Evolutionary conservation across 345 rosid species (phyloP).

Genomic region (Balakata baccata): DNA sequence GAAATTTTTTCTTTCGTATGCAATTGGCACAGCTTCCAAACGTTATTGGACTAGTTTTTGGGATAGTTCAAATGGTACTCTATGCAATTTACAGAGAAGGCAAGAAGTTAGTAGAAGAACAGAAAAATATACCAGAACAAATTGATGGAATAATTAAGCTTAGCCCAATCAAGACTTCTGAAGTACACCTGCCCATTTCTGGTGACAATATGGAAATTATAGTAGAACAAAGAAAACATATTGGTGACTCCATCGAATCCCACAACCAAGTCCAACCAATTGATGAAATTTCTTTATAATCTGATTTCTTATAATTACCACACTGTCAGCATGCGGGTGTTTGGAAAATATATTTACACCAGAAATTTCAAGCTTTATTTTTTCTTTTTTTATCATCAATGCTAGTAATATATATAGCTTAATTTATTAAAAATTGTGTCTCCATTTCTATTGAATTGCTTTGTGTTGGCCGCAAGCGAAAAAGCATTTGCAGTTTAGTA

Average conservation of each 20-base stretch:
- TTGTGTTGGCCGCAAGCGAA: neutral
- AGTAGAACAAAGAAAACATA: neutral
- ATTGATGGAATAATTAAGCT: neutral
- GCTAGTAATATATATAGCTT: neutral
- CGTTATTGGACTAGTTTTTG: constrained; percentile 36
- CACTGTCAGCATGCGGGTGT: neutral
- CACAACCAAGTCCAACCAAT: neutral
- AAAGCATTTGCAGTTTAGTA: neutral
- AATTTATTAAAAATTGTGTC: too few relatives aligned
- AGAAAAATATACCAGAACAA: neutral
- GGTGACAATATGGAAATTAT: neutral
- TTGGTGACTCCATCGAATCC: neutral
- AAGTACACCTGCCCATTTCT: neutral
- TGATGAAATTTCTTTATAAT: neutral
- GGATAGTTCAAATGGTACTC: constrained; percentile 38
- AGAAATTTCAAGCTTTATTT: neutral
- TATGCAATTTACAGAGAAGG: constrained; percentile 29
- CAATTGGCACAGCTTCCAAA: constrained; percentile 34
- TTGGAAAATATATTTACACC: neutral
- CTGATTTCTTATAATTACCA: neutral
- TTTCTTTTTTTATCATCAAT: neutral
- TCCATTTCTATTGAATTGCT: too few relatives aligned
- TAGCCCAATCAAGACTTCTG: neutral
- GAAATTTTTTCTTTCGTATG: neutral
- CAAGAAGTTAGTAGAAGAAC: neutral